Percentiles rank a stretch among this genome's conserved stretches.
phyloP scores from a whole-genome alignment of 805 yeast genomes.

The Saccharomycopsis sp. region DNA sequence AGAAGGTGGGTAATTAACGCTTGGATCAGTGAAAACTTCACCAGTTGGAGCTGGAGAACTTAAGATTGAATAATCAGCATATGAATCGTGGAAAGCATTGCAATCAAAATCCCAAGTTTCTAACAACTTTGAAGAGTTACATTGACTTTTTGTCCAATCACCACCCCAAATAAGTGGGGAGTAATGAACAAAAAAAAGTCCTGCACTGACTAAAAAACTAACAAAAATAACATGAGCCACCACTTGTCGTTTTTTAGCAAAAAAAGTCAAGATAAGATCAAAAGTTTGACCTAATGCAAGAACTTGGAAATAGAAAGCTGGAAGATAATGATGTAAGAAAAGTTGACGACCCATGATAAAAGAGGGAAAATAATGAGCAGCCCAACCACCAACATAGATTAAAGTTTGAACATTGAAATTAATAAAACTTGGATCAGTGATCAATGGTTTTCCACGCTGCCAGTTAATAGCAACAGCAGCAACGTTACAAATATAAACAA shows the following conservation, averaged over 20 bases:
- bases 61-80: constrained; percentile 21
- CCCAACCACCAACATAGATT: constrained; percentile 67
- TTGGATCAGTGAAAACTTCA: not conserved
- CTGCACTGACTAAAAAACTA: constrained; percentile 37
- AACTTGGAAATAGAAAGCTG: constrained; percentile 83
- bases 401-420: constrained; percentile 57
- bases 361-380: constrained; percentile 83
- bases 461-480: constrained; percentile 43
- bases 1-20: not conserved
- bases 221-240: constrained; percentile 37
- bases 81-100: constrained; percentile 24
- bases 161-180: constrained; percentile 71
- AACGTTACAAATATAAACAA: constrained; percentile 33
- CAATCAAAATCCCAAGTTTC: constrained; percentile 88
- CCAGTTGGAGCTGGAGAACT: constrained; percentile 4
- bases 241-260: constrained; percentile 31
- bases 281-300: constrained; percentile 63
- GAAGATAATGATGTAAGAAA: constrained; percentile 88
- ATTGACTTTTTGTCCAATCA: constrained; percentile 65
- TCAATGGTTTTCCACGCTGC: constrained; percentile 49
- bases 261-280: constrained; percentile 39
- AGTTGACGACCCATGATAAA: constrained; percentile 88
- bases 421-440: constrained; percentile 41
- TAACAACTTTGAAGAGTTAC: constrained; percentile 50
- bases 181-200: constrained; percentile 47